These are phyloP conservation scores for Penicillium nucicola DNA, from an alignment of 495 filamentous ascomycete genomes.

Conservation along the genomic window DNA sequence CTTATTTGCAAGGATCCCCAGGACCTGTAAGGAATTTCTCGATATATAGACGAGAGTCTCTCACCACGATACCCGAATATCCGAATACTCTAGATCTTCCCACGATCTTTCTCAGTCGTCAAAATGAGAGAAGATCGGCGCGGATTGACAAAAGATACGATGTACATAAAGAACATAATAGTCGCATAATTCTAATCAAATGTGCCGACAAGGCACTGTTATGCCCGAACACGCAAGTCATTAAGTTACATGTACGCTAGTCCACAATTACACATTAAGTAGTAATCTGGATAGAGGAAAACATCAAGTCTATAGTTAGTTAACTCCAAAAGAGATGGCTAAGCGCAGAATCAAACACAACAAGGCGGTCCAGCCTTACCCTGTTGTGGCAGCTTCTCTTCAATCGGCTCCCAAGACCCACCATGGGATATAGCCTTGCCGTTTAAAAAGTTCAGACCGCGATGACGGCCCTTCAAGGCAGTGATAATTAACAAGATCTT, in stretches of 20 bases:
- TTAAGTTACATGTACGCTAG: too few species aligned
- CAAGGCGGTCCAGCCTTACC: too few species aligned
- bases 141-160: neutral
- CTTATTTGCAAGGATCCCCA: neutral
- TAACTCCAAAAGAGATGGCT: too few species aligned
- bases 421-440: too few species aligned
- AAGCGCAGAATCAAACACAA: too few species aligned
- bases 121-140: neutral
- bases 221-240: too few species aligned
- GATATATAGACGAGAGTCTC: neutral
- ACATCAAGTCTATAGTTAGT: too few species aligned
- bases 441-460: slow-evolving; percentile 46
- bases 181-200: neutral
- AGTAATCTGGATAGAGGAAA: too few species aligned
- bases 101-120: neutral
- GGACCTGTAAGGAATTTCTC: neutral
- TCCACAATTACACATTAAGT: too few species aligned
- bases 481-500: slow-evolving; percentile 74
- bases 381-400: too few species aligned
- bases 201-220: neutral
- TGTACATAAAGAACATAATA: neutral
- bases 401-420: too few species aligned
- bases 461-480: slow-evolving; percentile 72
- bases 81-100: neutral
- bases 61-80: neutral